A percentile compares a stretch with the other conserved stretches of the same genome.
These are phyloP conservation scores for Diospyros lotus DNA, from an alignment of 148 eudicot genomes.

Conservation along the genomic window DNA sequence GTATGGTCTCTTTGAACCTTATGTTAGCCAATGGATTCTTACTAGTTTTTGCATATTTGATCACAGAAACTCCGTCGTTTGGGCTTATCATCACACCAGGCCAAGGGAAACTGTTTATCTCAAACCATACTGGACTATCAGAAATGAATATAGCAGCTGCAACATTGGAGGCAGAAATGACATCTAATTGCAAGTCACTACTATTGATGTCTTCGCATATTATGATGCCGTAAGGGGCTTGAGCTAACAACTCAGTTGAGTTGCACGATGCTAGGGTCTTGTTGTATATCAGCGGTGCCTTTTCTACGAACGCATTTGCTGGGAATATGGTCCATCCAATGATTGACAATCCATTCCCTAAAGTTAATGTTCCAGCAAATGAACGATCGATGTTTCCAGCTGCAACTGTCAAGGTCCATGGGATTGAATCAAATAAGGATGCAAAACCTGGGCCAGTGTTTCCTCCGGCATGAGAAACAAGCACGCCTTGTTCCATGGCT, in stretches of 20 bases:
- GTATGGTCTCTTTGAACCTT: no score
- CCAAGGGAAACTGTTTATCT: neutral
- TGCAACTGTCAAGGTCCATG: slow-evolving; percentile 7
- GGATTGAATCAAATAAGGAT: neutral
- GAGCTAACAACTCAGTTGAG: slow-evolving; percentile 1
- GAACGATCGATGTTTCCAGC: slow-evolving; percentile 4
- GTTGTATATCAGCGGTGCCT: slow-evolving; percentile 7
- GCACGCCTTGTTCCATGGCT: slow-evolving; percentile 11
- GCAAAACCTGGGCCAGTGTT: neutral
- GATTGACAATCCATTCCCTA: slow-evolving; percentile 10
- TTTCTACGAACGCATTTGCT: neutral
- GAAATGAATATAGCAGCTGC: neutral
- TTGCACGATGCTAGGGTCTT: slow-evolving; percentile 5
- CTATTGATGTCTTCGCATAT: neutral
- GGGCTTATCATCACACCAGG: slow-evolving; percentile 8
- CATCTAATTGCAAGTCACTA: neutral
- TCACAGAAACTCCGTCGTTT: neutral
- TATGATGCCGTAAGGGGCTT: slow-evolving; percentile 12
- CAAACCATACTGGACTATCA: neutral
- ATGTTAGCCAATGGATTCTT: neutral
- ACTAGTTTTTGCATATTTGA: neutral
- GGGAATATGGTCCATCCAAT: slow-evolving; percentile 7
- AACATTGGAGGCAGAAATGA: neutral
- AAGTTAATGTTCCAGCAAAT: neutral
- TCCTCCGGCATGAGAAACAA: slow-evolving; percentile 6